Evolutionary conservation across 257 asterid genomes (phyloP).

Genomic region (Capsicum pubescens): DNA sequence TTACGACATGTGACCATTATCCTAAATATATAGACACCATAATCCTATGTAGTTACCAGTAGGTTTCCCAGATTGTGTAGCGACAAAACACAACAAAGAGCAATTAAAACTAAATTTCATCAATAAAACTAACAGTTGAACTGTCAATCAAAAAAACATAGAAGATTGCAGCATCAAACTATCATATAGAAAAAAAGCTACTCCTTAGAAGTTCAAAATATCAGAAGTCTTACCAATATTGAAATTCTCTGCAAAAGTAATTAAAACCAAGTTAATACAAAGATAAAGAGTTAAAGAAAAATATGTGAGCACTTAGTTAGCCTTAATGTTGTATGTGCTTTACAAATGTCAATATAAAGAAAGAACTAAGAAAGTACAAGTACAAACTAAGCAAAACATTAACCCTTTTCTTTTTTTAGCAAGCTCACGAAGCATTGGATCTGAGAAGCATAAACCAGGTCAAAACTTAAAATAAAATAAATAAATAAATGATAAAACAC

Average conservation of each 20-base stretch:
- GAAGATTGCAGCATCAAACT: not conserved
- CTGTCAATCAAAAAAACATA: not conserved
- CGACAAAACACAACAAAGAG: not conserved
- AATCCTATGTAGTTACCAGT: not conserved
- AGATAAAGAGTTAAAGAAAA: too few relatives aligned
- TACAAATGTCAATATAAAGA: too few relatives aligned
- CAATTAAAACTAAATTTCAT: not conserved
- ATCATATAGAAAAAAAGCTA: not conserved
- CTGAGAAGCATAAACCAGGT: too few relatives aligned
- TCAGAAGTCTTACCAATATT: constrained; percentile 3
- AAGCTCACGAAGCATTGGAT: too few relatives aligned
- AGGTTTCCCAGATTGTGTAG: constrained; percentile 7
- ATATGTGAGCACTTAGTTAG: too few relatives aligned
- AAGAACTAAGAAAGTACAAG: too few relatives aligned
- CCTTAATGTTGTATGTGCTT: too few relatives aligned
- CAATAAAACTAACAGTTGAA: not conserved
- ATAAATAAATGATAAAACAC: too few relatives aligned
- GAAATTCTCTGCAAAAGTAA: not conserved
- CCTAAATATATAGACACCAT: not conserved
- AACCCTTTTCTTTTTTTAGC: too few relatives aligned
- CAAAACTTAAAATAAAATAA: too few relatives aligned
- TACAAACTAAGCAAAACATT: too few relatives aligned
- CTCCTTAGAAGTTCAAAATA: not conserved
- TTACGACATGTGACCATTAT: not conserved
- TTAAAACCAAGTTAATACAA: not conserved